Conservation (phyloP, 2,329 filamentous ascomycete species). For the Colletotrichum chlorophyti region DNA sequence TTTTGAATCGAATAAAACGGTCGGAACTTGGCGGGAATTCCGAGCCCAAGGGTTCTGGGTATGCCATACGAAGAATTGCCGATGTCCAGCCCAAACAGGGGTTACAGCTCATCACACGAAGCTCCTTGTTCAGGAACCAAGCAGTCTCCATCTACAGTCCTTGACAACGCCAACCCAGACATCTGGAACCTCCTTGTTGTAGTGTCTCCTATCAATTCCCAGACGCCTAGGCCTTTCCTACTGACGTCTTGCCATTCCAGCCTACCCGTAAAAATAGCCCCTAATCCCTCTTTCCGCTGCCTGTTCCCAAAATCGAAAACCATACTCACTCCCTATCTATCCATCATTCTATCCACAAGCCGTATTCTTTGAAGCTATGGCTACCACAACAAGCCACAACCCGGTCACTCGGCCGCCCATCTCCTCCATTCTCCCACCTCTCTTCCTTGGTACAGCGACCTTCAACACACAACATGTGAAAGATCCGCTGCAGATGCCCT, state of each 20-base stretch:
- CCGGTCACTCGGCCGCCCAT: conserved; percentile 12
- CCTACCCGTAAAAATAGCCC: background rate
- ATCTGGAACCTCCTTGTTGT: background rate
- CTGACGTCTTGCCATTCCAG: background rate
- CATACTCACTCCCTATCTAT: background rate
- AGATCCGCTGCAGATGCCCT: conserved; percentile 26
- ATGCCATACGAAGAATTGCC: background rate
- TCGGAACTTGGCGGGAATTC: background rate
- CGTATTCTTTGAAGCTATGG: conserved; percentile 1
- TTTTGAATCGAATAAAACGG: background rate
- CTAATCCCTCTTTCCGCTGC: background rate
- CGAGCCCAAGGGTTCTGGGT: background rate
- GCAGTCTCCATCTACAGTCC: background rate
- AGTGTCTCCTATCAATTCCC: conserved; percentile 12
- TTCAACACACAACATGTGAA: conserved; percentile 86
- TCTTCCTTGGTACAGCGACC: conserved; percentile 86
- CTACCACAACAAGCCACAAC: conserved; percentile 8
- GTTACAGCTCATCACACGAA: conserved; percentile 5
- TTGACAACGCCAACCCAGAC: conserved; percentile 10
- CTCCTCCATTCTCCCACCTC: conserved; percentile 69
- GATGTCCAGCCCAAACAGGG: background rate
- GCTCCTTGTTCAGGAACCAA: conserved; percentile 8
- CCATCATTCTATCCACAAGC: background rate
- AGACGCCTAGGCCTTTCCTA: background rate
- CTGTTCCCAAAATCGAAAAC: background rate